Conservation (phyloP, 2,329 filamentous ascomycete genomes). For the Talaromyces sp. region DNA sequence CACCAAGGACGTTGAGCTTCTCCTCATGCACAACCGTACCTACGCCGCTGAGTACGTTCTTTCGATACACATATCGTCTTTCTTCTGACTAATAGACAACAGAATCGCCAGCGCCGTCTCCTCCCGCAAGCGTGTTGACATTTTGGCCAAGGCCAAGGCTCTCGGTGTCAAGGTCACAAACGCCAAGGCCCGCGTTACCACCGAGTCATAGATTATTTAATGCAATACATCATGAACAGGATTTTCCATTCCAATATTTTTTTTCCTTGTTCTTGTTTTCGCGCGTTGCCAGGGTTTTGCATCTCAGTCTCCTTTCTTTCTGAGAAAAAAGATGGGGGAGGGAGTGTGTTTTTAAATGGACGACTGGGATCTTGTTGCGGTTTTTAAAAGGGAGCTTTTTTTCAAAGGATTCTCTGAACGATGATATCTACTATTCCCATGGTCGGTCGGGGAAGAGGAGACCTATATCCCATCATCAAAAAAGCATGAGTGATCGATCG, state of each 20-base stretch:
- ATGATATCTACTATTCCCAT: slow-evolving; percentile 7
- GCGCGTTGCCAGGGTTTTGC: slow-evolving; percentile 12
- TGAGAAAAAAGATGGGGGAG: neutral
- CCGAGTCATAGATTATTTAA: slow-evolving; percentile 62
- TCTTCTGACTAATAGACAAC: slow-evolving; percentile 11
- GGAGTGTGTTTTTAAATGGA: slow-evolving; percentile 4
- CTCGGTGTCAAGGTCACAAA: slow-evolving; percentile 99
- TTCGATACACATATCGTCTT: no score
- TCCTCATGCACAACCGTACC: slow-evolving; percentile 99
- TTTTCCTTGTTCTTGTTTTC: slow-evolving; percentile 19
- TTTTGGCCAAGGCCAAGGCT: slow-evolving; percentile 95
- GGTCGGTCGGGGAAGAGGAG: slow-evolving; percentile 14
- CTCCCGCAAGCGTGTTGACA: slow-evolving; percentile 97
- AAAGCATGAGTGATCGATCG: slow-evolving; percentile 16
- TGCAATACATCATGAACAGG: slow-evolving; percentile 20
- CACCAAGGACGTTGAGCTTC: slow-evolving; percentile 88
- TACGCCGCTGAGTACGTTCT: slow-evolving; percentile 91
- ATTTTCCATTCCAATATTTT: slow-evolving; percentile 15
- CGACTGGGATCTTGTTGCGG: slow-evolving; percentile 12
- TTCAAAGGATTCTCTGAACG: neutral
- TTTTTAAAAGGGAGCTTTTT: neutral
- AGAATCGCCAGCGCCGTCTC: slow-evolving; percentile 98
- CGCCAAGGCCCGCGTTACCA: slow-evolving; percentile 97
- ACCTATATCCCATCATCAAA: slow-evolving; percentile 1
- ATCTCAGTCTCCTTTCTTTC: slow-evolving; percentile 8